A percentile compares a stretch with the other conserved stretches of the same genome.
phyloP scores from a whole-genome alignment of 331 rosid genomes.

The Pyracantha coccinea region DNA sequence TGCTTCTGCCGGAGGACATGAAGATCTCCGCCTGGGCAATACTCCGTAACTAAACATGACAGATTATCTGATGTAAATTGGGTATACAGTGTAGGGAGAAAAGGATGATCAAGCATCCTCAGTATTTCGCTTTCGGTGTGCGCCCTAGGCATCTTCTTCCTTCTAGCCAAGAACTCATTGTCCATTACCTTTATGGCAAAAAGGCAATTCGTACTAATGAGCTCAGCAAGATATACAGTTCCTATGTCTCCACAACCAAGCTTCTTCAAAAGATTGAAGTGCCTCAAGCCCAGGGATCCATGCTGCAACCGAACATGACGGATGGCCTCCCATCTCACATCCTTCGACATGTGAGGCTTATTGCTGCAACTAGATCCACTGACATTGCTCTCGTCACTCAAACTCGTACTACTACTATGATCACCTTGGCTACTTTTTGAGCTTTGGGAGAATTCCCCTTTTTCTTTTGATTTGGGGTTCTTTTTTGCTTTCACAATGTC shows the following conservation, averaged over 20 bases:
- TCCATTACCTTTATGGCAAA: conserved; percentile 99
- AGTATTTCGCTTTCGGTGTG: conserved; percentile 94
- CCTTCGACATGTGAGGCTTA: conserved; percentile 99
- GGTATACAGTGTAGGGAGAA: conserved; percentile 84
- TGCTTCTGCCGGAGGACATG: conserved; percentile 96
- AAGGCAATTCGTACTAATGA: conserved; percentile 65
- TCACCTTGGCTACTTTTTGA: conserved; percentile 94
- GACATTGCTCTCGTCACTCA: conserved; percentile 82
- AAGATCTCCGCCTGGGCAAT: conserved; percentile 99
- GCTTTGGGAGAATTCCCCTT: conserved; percentile 87
- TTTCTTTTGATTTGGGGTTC: conserved; percentile 48
- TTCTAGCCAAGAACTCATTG: conserved; percentile 79
- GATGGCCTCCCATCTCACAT: conserved; percentile 88
- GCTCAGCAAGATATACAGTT: conserved; percentile 89
- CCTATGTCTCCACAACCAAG: conserved; percentile 99
- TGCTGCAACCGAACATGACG: conserved; percentile 54
- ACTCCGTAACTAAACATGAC: conserved; percentile 93
- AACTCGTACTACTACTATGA: conserved; percentile 88
- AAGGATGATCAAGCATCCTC: conserved; percentile 94
- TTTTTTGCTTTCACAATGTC: conserved; percentile 32
- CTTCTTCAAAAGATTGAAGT: conserved; percentile 87
- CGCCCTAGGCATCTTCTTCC: conserved; percentile 96
- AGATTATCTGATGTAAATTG: conserved; percentile 89
- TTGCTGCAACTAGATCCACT: conserved; percentile 82
- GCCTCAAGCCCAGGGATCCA: conserved; percentile 64